Evolutionary conservation across 768 basidiomycete species (phyloP).

Genomic region (Phaeolepiota aurea): DNA sequence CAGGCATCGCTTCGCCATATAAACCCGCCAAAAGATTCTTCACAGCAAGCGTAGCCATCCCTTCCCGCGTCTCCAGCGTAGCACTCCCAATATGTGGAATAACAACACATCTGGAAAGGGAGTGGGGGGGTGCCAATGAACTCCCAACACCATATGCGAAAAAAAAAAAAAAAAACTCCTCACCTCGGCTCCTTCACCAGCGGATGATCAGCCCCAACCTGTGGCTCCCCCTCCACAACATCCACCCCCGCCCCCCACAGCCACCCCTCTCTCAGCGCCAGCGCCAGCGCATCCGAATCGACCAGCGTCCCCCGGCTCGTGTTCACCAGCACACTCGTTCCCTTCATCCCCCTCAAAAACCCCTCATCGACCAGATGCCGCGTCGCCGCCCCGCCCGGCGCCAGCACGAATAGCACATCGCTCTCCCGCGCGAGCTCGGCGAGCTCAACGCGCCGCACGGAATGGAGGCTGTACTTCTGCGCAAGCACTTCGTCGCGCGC

Average conservation of each 20-base stretch:
- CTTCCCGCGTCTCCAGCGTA: slow-evolving; percentile 73
- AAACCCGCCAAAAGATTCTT: slow-evolving; percentile 60
- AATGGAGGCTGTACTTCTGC: slow-evolving; percentile 19
- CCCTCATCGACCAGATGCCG: slow-evolving; percentile 61
- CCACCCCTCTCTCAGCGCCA: slow-evolving; percentile 66
- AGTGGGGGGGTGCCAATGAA: background rate
- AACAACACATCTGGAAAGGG: slow-evolving; percentile 52
- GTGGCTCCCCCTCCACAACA: slow-evolving; percentile 89
- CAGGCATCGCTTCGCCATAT: slow-evolving; percentile 44
- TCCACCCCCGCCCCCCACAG: slow-evolving; percentile 93
- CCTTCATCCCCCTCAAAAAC: slow-evolving; percentile 83
- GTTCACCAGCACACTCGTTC: slow-evolving; percentile 76
- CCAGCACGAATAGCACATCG: slow-evolving; percentile 81
- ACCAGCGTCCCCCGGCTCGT: slow-evolving; percentile 80
- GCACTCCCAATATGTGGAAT: slow-evolving; percentile 91
- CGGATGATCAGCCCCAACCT: slow-evolving; percentile 65
- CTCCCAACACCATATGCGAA: no score
- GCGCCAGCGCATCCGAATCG: slow-evolving; percentile 82
- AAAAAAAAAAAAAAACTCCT: slow-evolving; percentile 6
- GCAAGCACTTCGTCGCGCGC: slow-evolving; percentile 26
- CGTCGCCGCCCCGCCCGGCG: slow-evolving; percentile 67
- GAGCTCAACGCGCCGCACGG: slow-evolving; percentile 52
- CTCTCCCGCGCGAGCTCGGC: slow-evolving; percentile 67
- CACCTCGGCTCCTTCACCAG: slow-evolving; percentile 72
- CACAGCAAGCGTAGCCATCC: slow-evolving; percentile 73